A percentile compares a stretch with the other conserved stretches of the same genome.
Conservation (phyloP, 1,284 basidiomycete genomes). For the Ustilago curta region DNA sequence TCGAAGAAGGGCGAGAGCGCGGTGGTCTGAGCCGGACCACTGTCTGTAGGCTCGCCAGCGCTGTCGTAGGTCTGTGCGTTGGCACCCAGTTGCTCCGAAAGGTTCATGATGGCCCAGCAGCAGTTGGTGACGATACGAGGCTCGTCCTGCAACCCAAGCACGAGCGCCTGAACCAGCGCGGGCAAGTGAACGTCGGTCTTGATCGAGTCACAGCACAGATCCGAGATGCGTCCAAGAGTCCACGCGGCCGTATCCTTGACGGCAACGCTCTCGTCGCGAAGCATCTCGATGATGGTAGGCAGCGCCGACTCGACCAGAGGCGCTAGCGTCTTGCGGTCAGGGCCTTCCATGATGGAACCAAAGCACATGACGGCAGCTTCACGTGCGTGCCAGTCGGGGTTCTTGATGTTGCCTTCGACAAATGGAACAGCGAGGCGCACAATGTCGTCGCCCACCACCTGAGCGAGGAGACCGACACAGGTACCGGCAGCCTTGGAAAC, state of each 20-base stretch:
- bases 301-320: constrained; percentile 95
- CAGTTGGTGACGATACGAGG: constrained; percentile 91
- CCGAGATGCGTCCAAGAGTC: constrained; percentile 96
- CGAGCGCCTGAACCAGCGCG: constrained; percentile 84
- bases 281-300: constrained; percentile 94
- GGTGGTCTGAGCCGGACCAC: constrained; percentile 69
- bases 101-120: constrained; percentile 96
- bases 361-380: constrained; percentile 99
- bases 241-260: constrained; percentile 98
- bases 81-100: constrained; percentile 71
- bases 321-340: constrained; percentile 84
- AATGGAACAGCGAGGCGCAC: constrained; percentile 95
- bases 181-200: constrained; percentile 90
- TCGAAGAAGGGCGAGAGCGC: constrained; percentile 91
- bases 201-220: constrained; percentile 86
- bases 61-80: constrained; percentile 51
- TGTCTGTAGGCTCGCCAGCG: constrained; percentile 74
- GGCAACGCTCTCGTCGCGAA: constrained; percentile 84
- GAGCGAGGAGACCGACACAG: constrained; percentile 87
- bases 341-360: constrained; percentile 96
- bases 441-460: constrained; percentile 89
- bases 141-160: constrained; percentile 83
- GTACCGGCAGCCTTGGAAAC: constrained; percentile 97
- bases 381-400: constrained; percentile 88
- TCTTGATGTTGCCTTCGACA: constrained; percentile 95